Evolutionary conservation across 805 yeast species (phyloP), one percentile per base, ranked within the genome.

Genomic region (Saccharomycopsis sp.): DNA sequence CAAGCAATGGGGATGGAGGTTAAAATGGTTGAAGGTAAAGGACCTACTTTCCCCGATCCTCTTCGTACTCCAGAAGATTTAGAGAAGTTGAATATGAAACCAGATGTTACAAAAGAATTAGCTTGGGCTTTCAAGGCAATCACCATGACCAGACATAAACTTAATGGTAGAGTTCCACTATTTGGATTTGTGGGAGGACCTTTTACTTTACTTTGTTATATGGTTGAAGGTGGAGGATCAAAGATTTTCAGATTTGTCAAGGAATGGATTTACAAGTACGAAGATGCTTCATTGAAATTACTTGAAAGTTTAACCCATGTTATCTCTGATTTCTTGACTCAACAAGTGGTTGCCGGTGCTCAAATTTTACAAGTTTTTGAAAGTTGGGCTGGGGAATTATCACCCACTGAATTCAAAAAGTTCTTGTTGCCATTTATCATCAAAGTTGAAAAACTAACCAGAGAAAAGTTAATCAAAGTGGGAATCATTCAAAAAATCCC

Each of bases 1-100:
- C 97, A 92, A 63, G 98, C 96, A 10, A 79, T 92, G 87, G 98
- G 98, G 12, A 84, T 88, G 82, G 78, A 74, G 40, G 95, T 92
- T 31, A 79, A 81, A 56, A 89, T 92, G 94, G 65, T 85, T 32
- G 97, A 92, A 44, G 92, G 94, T 39, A 81, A 79, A 46, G 98
- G 98, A 0, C 98, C 98, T 3, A 80, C 79, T 40, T 92, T 92
- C 60, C 87, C 86, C 2, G 77, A 78, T 34, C 98, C 98, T 14
- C 64, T 92, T 51, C 74, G 96, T 56, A 63, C 63, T 2, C 84
- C 83, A 3, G 70, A 65, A 34, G 95, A 87, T 52, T 63, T 87
- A 50, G 48, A 64, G 21, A 71, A 72, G 49, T 64, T 80, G 45
- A 66, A 69, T 42, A 69, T 77, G 51, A 64, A 74, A 32, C 83